Evolutionary conservation across 495 filamentous ascomycete genomes (phyloP), one percentile per base, ranked within the genome.

Genomic region (Penicillium turbatum): DNA sequence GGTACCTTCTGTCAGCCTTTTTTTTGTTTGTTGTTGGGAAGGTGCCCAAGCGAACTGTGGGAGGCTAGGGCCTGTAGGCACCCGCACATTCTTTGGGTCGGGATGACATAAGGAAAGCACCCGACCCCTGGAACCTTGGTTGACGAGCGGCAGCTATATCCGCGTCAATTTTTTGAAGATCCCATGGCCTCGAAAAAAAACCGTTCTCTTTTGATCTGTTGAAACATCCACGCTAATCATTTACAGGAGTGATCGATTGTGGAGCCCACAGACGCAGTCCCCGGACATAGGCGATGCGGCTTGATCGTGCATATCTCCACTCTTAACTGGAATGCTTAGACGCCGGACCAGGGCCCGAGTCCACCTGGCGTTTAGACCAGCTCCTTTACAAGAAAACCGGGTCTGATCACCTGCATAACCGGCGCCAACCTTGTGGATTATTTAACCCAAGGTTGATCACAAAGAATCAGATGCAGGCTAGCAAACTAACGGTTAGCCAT

Each of bases 371-470:
- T 64, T 61, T 60, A 63, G 56, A 57, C 48, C 35, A 38, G 8
- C 32, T 26, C 47, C 10, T 37, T 45, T 54, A 45, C 37, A 51
- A 54, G 29, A 46, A 47, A 59, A 53, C 62, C 65, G 67, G 65
- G 63, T 64, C 59, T 62, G 55, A 70, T 68, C 67, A 69, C 70
- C 57, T 73, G 68, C 68, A 71, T 73, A 70, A 52, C 67, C 68
- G 70, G 53, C 51, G 42, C 56, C 63, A 65, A 64, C 59, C 57
- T 60, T 57, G 48, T 51, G 53, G 31, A 26, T 55, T 56, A 24
- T 4, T 24, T 24, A 24, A 24, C 21, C 21, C n/a, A n/a, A n/a
- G n/a, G n/a, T 30, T 55, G 55, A 53, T 53, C 47, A 48, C 39
- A 61, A 54, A 60, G 57, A 60, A 60, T 55, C 63, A 48, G 43